phyloP scores from a whole-genome alignment of 2,329 filamentous ascomycete species.

The Diaporthe vaccinii region DNA sequence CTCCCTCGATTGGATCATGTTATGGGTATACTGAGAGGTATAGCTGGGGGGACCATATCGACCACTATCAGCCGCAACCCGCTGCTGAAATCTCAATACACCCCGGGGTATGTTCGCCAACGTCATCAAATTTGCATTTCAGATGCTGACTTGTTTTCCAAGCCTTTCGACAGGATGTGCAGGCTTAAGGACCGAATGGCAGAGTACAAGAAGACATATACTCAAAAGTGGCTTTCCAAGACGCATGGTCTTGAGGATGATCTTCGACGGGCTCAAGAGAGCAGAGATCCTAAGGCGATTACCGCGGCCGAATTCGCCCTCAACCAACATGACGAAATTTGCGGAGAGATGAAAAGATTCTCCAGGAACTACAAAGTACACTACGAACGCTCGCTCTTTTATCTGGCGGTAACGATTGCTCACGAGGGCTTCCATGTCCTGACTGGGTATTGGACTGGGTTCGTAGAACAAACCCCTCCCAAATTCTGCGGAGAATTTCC shows the following conservation, averaged over 20 bases:
- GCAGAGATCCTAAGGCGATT: rapidly evolving
- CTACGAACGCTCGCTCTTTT: not conserved
- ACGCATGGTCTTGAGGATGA: not conserved
- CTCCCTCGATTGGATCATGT: rapidly evolving
- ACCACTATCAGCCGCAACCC: rapidly evolving
- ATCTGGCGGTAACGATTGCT: not conserved
- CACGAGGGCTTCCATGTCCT: not conserved
- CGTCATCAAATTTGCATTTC: no score
- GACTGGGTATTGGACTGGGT: not conserved
- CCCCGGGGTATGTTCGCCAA: not conserved
- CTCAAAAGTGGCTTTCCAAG: rapidly evolving
- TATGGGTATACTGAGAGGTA: rapidly evolving
- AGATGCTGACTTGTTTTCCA: no score
- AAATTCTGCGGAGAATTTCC: no score
- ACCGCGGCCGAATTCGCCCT: no score
- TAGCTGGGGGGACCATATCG: not conserved
- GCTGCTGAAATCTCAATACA: not conserved
- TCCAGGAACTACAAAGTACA: not conserved
- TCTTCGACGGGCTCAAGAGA: not conserved
- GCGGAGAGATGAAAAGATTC: not conserved
- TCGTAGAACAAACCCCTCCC: no score
- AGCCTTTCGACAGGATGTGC: not conserved
- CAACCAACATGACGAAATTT: rapidly evolving
- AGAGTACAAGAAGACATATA: not conserved
- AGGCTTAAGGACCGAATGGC: not conserved